A percentile compares a stretch with the other conserved stretches of the same genome.
phyloP scores from a whole-genome alignment of 83 land plant species.

The Picea mariana region DNA sequence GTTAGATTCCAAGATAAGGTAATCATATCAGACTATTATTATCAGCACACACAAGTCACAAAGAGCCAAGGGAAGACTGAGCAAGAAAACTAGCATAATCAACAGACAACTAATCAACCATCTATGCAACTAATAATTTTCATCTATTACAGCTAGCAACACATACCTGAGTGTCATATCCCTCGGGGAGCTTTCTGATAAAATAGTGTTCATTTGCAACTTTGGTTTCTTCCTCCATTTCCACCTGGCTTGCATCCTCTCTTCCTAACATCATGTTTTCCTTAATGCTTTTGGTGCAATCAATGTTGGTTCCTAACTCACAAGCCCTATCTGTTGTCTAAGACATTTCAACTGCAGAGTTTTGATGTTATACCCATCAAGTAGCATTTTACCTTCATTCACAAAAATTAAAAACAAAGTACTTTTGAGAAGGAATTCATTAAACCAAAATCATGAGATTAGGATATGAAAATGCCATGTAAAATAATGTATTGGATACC shows the following conservation, averaged over 20 bases:
- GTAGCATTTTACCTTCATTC: slow-evolving; percentile 47
- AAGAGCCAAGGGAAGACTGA: neutral
- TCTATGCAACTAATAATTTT: neutral
- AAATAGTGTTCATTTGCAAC: slow-evolving; percentile 75
- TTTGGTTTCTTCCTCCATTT: slow-evolving; percentile 66
- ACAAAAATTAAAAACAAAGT: neutral
- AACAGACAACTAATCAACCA: neutral
- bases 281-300: slow-evolving; percentile 27
- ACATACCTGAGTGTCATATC: neutral
- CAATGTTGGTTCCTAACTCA: slow-evolving; percentile 74
- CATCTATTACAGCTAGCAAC: neutral
- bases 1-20: neutral
- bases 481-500: slow-evolving; percentile 29
- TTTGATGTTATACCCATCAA: slow-evolving; percentile 75
- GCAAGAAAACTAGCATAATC: neutral
- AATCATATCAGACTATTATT: too few relatives aligned
- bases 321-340: slow-evolving; percentile 71
- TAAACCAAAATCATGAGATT: neutral
- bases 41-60: too few relatives aligned
- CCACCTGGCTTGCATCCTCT: slow-evolving; percentile 56
- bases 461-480: neutral
- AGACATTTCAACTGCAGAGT: slow-evolving; percentile 65
- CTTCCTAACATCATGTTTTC: slow-evolving; percentile 70
- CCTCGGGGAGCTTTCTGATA: slow-evolving; percentile 32
- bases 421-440: neutral